Evolutionary conservation across 768 basidiomycete species (phyloP), one percentile per base, ranked within the genome.

Genomic region (Podaxis sp.): DNA sequence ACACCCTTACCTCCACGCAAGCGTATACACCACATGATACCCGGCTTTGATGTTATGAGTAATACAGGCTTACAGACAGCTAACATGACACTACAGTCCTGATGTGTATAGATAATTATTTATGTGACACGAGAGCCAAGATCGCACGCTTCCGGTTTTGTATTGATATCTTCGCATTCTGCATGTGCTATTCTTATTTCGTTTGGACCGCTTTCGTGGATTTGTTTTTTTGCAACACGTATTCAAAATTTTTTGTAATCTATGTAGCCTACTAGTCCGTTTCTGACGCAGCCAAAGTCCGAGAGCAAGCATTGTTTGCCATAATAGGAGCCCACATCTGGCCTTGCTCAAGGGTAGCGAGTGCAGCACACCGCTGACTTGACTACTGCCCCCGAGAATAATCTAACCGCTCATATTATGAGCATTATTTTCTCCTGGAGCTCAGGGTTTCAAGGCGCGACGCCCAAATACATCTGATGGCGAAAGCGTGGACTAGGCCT

Each of bases 21-120:
- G 74, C 84, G 87, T 59, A 75, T 82, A 22, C 87, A 88, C 72
- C 86, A 87, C 70, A 83, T 87, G 79, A 84, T 87, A 74, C 78
- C 81, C 53, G 78, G 79, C 15, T 86, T 83, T 67, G 83, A 87
- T 70, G 77, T 85, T 67, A 72, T 83, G 77, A 81, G 78, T 69
- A 80, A 76, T 64, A 75, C 81, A 55, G 78, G 84, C 52, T 67
- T 88, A 67, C 86, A 86, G 68, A 72, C 84, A 54, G 82, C 83
- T 64, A 83, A 80, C 67, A 81, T 87, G 77, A 71, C 82, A 64
- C 74, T 87, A 68, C 80, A 82, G 70, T 78, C 82, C 44, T 66
- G 61, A 60, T 53, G 78, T 86, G 77, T 76, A 65, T 65, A 53
- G 57, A 56, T 64, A 36, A 19, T 39, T 33, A 57, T 46, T 52